A percentile compares a stretch with the other conserved stretches of the same genome.
Conservation (phyloP, 495 filamentous ascomycete species). For the Usnea hakonensis region DNA sequence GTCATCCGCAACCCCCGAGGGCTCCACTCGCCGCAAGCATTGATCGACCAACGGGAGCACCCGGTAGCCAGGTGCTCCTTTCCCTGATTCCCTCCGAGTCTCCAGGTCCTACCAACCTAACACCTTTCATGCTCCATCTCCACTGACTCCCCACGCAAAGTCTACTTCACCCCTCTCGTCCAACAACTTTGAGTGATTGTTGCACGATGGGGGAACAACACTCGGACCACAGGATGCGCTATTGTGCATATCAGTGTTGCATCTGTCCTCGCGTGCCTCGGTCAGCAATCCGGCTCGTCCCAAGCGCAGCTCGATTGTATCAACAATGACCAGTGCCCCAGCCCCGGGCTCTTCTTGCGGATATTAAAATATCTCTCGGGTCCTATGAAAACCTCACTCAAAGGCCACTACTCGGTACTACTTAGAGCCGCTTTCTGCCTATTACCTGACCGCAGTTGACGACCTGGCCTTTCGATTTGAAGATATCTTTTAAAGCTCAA, state of each 20-base stretch:
- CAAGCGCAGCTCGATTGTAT: conserved; percentile 6
- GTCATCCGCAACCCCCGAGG: not conserved
- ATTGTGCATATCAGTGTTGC: not conserved
- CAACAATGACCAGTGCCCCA: not conserved
- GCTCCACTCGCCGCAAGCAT: conserved; percentile 3
- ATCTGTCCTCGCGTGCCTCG: conserved; percentile 1
- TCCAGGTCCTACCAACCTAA: not conserved
- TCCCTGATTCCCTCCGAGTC: not conserved
- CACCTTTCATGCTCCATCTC: not conserved
- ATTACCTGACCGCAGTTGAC: not conserved
- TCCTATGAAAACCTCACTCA: not conserved
- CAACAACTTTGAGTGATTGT: not conserved
- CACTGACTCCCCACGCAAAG: not conserved
- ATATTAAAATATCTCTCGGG: conserved; percentile 9
- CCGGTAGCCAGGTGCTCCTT: conserved; percentile 1
- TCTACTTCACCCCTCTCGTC: not conserved
- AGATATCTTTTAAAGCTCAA: not conserved
- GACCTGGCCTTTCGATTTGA: not conserved
- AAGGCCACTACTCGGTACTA: not conserved
- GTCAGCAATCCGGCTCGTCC: conserved; percentile 8
- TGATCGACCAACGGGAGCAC: conserved; percentile 6
- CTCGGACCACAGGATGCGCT: conserved; percentile 4
- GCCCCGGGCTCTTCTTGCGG: conserved; percentile 4
- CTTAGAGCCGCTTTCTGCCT: not conserved
- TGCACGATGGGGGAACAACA: not conserved